Conservation (phyloP, 805 yeast genomes). For the Candida incommunis region DNA sequence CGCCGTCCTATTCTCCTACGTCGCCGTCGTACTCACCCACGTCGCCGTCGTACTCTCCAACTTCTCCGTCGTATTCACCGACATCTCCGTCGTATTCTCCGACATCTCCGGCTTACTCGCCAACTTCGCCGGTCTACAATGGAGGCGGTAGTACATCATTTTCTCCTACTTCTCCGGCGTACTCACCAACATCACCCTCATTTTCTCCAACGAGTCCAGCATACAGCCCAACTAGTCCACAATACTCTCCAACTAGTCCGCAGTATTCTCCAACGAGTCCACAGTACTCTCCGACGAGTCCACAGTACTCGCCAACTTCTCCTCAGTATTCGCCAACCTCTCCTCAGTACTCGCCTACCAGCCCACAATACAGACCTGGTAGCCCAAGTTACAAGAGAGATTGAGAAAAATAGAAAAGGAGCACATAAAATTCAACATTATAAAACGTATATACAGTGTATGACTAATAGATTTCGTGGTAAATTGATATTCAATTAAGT, state of each 20-base stretch:
- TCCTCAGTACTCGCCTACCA: conserved; percentile 66
- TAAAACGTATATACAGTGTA: too few relatives aligned
- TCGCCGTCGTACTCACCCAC: conserved; percentile 68
- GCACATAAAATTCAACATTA: too few relatives aligned
- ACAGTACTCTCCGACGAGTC: conserved; percentile 54
- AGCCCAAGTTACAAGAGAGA: conserved; percentile 25
- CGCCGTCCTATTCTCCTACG: conserved; percentile 53
- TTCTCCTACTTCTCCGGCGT: conserved; percentile 49
- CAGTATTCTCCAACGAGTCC: conserved; percentile 51
- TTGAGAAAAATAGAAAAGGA: conserved; percentile 1
- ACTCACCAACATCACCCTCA: conserved; percentile 41
- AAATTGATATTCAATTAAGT: too few relatives aligned
- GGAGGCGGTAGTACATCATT: conserved; percentile 48
- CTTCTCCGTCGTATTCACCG: conserved; percentile 59
- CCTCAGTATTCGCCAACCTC: conserved; percentile 67
- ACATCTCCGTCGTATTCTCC: conserved; percentile 59
- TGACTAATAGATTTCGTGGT: too few relatives aligned
- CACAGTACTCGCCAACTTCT: conserved; percentile 42
- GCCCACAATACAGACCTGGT: conserved; percentile 46
- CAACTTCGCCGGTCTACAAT: conserved; percentile 64
- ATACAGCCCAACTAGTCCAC: conserved; percentile 52
- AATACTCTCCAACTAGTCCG: conserved; percentile 70
- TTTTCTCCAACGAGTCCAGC: conserved; percentile 54
- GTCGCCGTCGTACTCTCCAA: conserved; percentile 48
- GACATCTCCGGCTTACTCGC: conserved; percentile 59